Evolutionary conservation across 1,139 yeast genomes (phyloP).

Genomic region (Magnusiomyces paraingens): DNA sequence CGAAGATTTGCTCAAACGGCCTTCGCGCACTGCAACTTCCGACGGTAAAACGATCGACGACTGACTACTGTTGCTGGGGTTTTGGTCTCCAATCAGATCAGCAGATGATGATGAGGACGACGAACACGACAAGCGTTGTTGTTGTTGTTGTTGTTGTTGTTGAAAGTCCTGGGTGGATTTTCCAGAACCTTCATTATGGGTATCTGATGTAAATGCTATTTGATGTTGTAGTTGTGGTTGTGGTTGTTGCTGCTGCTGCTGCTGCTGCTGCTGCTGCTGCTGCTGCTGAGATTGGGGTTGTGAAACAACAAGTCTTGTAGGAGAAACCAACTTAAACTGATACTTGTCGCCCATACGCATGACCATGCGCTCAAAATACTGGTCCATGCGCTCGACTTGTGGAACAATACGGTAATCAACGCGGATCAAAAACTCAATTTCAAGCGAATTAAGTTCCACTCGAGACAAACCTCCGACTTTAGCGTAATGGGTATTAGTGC

Average conservation of each 20-base stretch:
- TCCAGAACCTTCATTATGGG: too few relatives aligned
- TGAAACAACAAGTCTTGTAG: neutral
- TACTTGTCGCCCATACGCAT: conserved; percentile 22
- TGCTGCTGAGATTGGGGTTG: conserved; percentile 3
- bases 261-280: neutral
- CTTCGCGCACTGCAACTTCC: conserved; percentile 18
- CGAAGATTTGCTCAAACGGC: conserved; percentile 15
- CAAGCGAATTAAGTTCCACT: conserved; percentile 78
- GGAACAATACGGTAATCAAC: conserved; percentile 76
- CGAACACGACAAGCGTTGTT: neutral
- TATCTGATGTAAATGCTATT: neutral
- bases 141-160: neutral
- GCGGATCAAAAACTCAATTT: conserved; percentile 75
- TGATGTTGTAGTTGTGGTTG: neutral
- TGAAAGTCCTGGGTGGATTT: too few relatives aligned
- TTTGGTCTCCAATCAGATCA: neutral
- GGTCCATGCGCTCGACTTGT: conserved; percentile 32
- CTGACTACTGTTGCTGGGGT: conserved; percentile 3
- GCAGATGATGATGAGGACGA: too few relatives aligned
- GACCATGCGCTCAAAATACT: conserved; percentile 34
- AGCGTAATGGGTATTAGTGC: conserved; percentile 90
- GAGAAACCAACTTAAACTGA: conserved; percentile 13
- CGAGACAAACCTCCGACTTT: conserved; percentile 92
- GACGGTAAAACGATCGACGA: conserved; percentile 15
- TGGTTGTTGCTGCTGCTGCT: neutral